Percentiles rank a stretch among this genome's conserved stretches.
Evolutionary conservation across 2,329 filamentous ascomycete genomes (phyloP).

Genomic region (Sphaceloma murrayae): DNA sequence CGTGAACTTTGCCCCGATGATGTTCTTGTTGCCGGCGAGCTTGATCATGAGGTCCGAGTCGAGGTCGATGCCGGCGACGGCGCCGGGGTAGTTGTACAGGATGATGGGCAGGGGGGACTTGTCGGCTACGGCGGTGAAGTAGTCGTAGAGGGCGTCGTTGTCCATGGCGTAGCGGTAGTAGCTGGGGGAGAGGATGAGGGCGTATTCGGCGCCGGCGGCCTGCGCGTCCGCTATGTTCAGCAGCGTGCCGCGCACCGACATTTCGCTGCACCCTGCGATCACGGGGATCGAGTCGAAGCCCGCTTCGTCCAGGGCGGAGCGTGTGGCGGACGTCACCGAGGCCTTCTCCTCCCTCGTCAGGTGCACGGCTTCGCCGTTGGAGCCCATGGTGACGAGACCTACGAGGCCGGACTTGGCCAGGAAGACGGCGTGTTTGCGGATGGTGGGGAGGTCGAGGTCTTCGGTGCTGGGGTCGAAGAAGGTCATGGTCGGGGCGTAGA

Average conservation of each 20-base stretch:
- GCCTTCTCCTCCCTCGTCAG: conserved; percentile 68
- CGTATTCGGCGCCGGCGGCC: conserved; percentile 67
- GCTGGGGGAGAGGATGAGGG: conserved; percentile 67
- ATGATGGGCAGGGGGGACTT: conserved; percentile 66
- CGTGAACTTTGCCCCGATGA: conserved; percentile 83
- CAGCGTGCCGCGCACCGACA: conserved; percentile 72
- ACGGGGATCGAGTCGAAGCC: conserved; percentile 69
- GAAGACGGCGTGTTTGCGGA: conserved; percentile 71
- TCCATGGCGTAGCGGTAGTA: conserved; percentile 75
- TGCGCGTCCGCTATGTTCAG: conserved; percentile 59
- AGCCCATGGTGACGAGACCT: conserved; percentile 78
- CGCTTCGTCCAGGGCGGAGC: conserved; percentile 71
- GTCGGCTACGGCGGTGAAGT: conserved; percentile 67
- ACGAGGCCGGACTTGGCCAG: conserved; percentile 68
- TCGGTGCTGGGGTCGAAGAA: conserved; percentile 80
- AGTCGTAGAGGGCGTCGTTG: conserved; percentile 62
- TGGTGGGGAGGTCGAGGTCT: conserved; percentile 68
- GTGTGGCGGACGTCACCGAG: conserved; percentile 64
- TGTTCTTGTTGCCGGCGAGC: conserved; percentile 62
- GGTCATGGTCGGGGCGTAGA: conserved; percentile 83
- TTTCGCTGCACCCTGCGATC: conserved; percentile 72
- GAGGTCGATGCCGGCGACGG: conserved; percentile 79
- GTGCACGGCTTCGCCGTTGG: conserved; percentile 83
- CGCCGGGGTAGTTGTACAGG: conserved; percentile 85
- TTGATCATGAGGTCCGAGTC: conserved; percentile 78